Conservation (phyloP, 805 yeast species). For the Zygotorulaspora chibaensis region DNA sequence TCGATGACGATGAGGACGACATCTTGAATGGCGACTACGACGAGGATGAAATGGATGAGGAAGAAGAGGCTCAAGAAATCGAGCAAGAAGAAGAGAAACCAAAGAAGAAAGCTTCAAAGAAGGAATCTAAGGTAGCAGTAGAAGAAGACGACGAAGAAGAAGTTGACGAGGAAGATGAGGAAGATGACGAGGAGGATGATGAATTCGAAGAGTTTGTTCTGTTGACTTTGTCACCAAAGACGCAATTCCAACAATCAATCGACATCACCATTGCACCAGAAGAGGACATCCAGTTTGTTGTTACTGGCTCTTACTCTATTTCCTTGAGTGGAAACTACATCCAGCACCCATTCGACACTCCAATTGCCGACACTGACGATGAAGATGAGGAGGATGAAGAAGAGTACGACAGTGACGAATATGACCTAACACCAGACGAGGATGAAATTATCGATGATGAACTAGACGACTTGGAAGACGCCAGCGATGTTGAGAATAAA, state of each 20-base stretch:
- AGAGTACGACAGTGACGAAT: constrained; percentile 53
- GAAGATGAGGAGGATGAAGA: constrained; percentile 59
- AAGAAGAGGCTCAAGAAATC: constrained; percentile 44
- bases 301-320: constrained; percentile 90
- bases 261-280: constrained; percentile 88
- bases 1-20: constrained; percentile 45
- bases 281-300: constrained; percentile 92
- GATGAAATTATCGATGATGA: constrained; percentile 46
- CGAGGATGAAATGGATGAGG: constrained; percentile 44
- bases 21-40: constrained; percentile 41
- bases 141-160: constrained; percentile 50
- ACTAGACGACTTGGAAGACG: constrained; percentile 61
- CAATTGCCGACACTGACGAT: constrained; percentile 44
- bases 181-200: constrained; percentile 60
- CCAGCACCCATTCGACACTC: constrained; percentile 83
- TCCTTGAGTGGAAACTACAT: constrained; percentile 93
- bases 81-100: constrained; percentile 40
- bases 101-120: constrained; percentile 50
- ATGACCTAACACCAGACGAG: constrained; percentile 45
- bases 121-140: constrained; percentile 37
- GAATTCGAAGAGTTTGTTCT: constrained; percentile 80
- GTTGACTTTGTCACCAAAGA: constrained; percentile 84
- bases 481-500: constrained; percentile 65
- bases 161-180: constrained; percentile 50
- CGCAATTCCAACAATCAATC: constrained; percentile 81